Conservation (phyloP, 2,329 filamentous ascomycete species). For the Lasiodiplodia gonubiensis region DNA sequence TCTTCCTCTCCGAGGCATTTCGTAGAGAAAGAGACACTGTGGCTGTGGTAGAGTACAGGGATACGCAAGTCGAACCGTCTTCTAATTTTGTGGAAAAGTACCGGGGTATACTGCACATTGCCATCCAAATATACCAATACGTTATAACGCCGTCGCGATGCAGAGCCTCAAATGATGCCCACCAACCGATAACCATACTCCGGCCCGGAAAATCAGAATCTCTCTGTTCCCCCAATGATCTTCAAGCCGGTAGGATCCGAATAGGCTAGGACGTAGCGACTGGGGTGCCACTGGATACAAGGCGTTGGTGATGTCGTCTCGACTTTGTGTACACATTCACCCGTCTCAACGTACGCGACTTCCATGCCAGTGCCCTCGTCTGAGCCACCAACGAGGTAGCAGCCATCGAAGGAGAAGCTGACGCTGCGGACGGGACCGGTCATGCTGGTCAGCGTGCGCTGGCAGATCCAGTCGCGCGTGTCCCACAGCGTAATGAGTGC, state of each 20-base stretch:
- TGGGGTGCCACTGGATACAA: conserved; percentile 77
- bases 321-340: conserved; percentile 73
- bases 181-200: not conserved
- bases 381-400: conserved; percentile 74
- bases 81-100: not conserved
- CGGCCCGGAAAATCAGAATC: conserved; percentile 3
- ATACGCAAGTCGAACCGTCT: not conserved
- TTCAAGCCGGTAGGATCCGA: conserved; percentile 69
- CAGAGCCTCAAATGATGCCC: not conserved
- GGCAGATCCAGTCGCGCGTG: conserved; percentile 77
- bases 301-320: conserved; percentile 70
- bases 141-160: conserved; percentile 18
- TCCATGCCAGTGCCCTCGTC: conserved; percentile 74
- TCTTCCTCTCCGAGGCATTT: not conserved
- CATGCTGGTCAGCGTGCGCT: conserved; percentile 72
- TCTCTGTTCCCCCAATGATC: conserved; percentile 62
- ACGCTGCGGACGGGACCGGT: conserved; percentile 72
- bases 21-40: not conserved
- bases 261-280: conserved; percentile 75
- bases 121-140: not conserved
- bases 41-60: not conserved
- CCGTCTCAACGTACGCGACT: conserved; percentile 74
- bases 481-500: conserved; percentile 80
- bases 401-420: conserved; percentile 79
- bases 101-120: not conserved